A percentile compares a stretch with the other conserved stretches of the same genome.
Evolutionary conservation across 225 moss, liverwort and hornwort genomes (phyloP).

Genomic region (Physcomitrellopsis africana): DNA sequence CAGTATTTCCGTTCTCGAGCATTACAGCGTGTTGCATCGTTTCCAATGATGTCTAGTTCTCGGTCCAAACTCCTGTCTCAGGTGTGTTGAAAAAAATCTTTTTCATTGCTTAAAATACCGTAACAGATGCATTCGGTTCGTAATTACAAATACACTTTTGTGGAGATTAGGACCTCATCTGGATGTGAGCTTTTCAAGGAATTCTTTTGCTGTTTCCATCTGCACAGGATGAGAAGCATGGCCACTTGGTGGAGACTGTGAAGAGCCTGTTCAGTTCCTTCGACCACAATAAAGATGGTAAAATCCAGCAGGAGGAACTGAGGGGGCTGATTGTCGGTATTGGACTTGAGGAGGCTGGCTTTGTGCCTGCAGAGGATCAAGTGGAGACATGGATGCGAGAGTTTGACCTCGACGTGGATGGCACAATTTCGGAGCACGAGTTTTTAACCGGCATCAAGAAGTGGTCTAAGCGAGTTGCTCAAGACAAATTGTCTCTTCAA

Average conservation of each 20-base stretch:
- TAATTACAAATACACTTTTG: not conserved
- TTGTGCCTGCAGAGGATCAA: slow-evolving; percentile 74
- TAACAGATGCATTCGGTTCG: not conserved
- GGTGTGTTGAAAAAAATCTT: slow-evolving; percentile 19
- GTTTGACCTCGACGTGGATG: slow-evolving; percentile 86
- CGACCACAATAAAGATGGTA: slow-evolving; percentile 85
- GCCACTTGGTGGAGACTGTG: slow-evolving; percentile 54
- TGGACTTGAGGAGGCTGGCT: slow-evolving; percentile 84
- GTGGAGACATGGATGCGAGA: slow-evolving; percentile 83
- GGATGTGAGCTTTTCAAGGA: slow-evolving; percentile 12
- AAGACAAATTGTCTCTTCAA: slow-evolving; percentile 44
- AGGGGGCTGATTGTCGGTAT: slow-evolving; percentile 81
- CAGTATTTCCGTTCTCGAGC: slow-evolving; percentile 81
- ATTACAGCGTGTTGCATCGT: slow-evolving; percentile 76
- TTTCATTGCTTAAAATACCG: not conserved
- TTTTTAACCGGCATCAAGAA: slow-evolving; percentile 57
- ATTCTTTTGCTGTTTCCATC: slow-evolving; percentile 6
- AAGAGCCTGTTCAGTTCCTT: slow-evolving; percentile 75
- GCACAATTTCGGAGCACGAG: slow-evolving; percentile 80
- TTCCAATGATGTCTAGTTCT: slow-evolving; percentile 41
- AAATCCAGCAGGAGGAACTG: slow-evolving; percentile 85
- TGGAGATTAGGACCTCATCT: not conserved
- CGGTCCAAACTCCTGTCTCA: slow-evolving; percentile 39
- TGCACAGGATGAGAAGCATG: slow-evolving; percentile 55
- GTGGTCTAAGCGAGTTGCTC: slow-evolving; percentile 52